Evolutionary conservation across 2,329 filamentous ascomycete genomes (phyloP).

Genomic region (Fusarium phyllophilum): DNA sequence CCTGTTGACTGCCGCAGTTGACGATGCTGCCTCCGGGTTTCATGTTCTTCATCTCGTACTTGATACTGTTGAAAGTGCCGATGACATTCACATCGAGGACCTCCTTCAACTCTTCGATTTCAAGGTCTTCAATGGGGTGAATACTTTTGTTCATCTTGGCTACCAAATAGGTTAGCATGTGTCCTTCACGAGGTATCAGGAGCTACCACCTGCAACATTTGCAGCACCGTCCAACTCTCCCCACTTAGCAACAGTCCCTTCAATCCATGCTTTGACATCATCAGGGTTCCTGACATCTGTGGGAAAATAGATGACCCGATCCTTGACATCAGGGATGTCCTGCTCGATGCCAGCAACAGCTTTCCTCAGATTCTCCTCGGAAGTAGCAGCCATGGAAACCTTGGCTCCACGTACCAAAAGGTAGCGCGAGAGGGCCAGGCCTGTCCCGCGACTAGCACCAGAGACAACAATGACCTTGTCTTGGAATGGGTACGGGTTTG

Average conservation of each 20-base stretch:
- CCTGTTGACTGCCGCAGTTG: slow-evolving; percentile 58
- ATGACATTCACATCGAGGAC: slow-evolving; percentile 42
- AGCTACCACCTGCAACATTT: slow-evolving; percentile 49
- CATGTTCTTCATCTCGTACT: slow-evolving; percentile 50
- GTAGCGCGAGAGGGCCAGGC: slow-evolving; percentile 61
- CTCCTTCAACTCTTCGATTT: slow-evolving; percentile 36
- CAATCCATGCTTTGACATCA: slow-evolving; percentile 50
- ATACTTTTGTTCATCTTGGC: slow-evolving; percentile 44
- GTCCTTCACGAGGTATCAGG: rapidly evolving
- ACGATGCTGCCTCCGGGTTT: slow-evolving; percentile 57
- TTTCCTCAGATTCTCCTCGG: slow-evolving; percentile 42
- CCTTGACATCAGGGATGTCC: slow-evolving; percentile 37
- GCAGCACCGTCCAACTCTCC: slow-evolving; percentile 50
- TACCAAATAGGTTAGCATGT: neutral
- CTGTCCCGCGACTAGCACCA: slow-evolving; percentile 67
- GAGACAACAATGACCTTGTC: slow-evolving; percentile 72
- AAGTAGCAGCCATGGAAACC: slow-evolving; percentile 46
- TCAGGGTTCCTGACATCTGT: slow-evolving; percentile 48
- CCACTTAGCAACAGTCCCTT: slow-evolving; percentile 45
- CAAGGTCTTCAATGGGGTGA: slow-evolving; percentile 38
- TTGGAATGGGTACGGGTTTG: slow-evolving; percentile 39
- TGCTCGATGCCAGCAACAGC: slow-evolving; percentile 37
- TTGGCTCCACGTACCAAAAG: slow-evolving; percentile 56
- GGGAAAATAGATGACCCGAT: slow-evolving; percentile 36
- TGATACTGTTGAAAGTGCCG: slow-evolving; percentile 43